phyloP scores from a whole-genome alignment of 371 early-diverging fungal species.

The Entomophthora muscae region DNA sequence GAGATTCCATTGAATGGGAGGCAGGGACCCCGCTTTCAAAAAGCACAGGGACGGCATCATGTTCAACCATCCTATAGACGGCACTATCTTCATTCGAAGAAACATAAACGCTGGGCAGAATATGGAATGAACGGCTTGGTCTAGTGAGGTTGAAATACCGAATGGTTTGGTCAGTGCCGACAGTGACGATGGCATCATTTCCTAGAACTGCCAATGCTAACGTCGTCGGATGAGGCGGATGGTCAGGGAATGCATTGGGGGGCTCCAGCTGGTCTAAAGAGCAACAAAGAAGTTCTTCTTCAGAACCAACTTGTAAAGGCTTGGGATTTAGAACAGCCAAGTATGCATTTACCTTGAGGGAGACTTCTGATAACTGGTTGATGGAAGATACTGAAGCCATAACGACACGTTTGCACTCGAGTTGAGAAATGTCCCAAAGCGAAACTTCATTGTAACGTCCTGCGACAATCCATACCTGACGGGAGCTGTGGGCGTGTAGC shows the following conservation, averaged over 20 bases:
- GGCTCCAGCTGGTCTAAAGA: neutral
- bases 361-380: neutral
- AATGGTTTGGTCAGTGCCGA: conserved; percentile 65
- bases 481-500: conserved; percentile 12
- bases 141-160: conserved; percentile 56
- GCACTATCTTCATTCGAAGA: neutral
- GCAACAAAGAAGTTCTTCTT: neutral
- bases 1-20: neutral
- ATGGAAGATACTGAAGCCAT: conserved; percentile 19
- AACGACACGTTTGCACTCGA: conserved; percentile 53
- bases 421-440: conserved; percentile 58
- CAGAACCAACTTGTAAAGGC: conserved; percentile 8
- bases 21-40: neutral
- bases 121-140: neutral
- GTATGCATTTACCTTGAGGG: neutral
- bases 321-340: conserved; percentile 25
- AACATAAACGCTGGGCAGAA: neutral
- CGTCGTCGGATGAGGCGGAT: neutral
- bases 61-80: neutral
- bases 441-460: conserved; percentile 65
- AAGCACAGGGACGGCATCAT: neutral
- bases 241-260: neutral
- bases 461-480: conserved; percentile 33
- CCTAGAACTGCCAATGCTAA: conserved; percentile 26
- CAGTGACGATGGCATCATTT: conserved; percentile 50